phyloP scores from a whole-genome alignment of 495 filamentous ascomycete genomes.

The Penicillium odoratum region DNA sequence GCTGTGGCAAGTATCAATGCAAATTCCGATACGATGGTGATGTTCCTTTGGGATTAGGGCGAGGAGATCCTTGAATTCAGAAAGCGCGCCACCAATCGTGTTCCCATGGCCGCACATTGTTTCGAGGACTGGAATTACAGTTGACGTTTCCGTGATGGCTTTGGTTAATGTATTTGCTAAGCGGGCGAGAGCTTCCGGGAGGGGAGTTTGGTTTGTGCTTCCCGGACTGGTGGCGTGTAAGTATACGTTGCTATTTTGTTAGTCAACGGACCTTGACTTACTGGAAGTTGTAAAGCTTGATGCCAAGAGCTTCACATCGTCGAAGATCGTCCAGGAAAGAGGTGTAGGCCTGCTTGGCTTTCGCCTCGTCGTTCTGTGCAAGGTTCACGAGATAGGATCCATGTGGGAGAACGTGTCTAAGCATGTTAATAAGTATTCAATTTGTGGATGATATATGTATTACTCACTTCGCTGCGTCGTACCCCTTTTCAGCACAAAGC shows the following conservation, averaged over 20 bases:
- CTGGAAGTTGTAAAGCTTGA: constrained; percentile 96
- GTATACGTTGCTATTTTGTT: constrained; percentile 8
- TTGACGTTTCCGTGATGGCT: constrained; percentile 71
- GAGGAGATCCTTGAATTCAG: constrained; percentile 85
- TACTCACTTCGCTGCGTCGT: constrained; percentile 61
- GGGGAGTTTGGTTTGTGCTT: constrained; percentile 64
- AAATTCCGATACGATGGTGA: constrained; percentile 89
- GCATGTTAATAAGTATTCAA: neutral
- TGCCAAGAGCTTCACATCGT: constrained; percentile 85
- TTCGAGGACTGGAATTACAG: constrained; percentile 81
- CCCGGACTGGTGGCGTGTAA: constrained; percentile 58
- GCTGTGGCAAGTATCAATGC: constrained; percentile 94
- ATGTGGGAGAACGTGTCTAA: constrained; percentile 76
- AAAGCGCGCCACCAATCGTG: constrained; percentile 80
- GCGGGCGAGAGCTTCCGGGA: constrained; percentile 68
- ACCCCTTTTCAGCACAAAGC: constrained; percentile 66
- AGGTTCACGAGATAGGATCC: constrained; percentile 97
- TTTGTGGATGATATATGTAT: neutral
- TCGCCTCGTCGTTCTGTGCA: constrained; percentile 74
- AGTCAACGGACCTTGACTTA: constrained; percentile 24
- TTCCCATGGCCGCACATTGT: constrained; percentile 93
- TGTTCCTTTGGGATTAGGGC: constrained; percentile 62
- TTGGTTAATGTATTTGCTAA: constrained; percentile 78
- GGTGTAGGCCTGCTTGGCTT: constrained; percentile 82
- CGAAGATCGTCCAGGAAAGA: constrained; percentile 86